These are phyloP conservation scores for Nemania abortiva DNA, from an alignment of 2,329 filamentous ascomycete species.

Conservation along the genomic window DNA sequence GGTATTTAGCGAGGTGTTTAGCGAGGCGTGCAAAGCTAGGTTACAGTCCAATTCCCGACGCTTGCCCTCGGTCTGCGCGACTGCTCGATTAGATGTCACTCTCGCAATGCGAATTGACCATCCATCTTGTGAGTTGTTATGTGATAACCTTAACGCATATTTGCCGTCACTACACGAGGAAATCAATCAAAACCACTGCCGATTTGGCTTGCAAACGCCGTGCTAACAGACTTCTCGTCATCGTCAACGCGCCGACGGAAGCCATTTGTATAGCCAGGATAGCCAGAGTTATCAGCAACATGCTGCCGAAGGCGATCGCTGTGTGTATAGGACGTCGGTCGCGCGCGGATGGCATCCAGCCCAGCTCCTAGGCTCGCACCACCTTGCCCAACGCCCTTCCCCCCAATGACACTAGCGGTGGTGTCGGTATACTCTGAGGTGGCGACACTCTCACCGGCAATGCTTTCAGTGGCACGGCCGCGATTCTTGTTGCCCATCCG, in stretches of 20 bases:
- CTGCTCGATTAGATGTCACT: conserved; percentile 30
- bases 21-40: conserved; percentile 35
- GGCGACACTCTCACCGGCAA: conserved; percentile 92
- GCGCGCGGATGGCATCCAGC: conserved; percentile 78
- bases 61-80: conserved; percentile 28
- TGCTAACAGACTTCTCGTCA: conserved; percentile 95
- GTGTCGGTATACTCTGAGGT: conserved; percentile 91
- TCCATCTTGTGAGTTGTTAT: conserved; percentile 27
- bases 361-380: conserved; percentile 88
- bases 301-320: conserved; percentile 92
- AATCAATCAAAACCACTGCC: conserved; percentile 64
- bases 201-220: conserved; percentile 95
- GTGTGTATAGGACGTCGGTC: conserved; percentile 75
- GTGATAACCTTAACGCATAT: conserved; percentile 29
- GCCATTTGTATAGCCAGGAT: conserved; percentile 74
- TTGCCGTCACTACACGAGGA: conserved; percentile 22
- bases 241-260: conserved; percentile 84
- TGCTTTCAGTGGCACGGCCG: conserved; percentile 77
- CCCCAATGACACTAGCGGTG: conserved; percentile 80
- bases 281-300: conserved; percentile 84
- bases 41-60: conserved; percentile 31
- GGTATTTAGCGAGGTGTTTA: conserved; percentile 19
- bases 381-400: conserved; percentile 81
- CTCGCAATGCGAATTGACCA: conserved; percentile 27
- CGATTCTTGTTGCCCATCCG: conserved; percentile 75